These are phyloP conservation scores for Lepraria neglecta DNA, from an alignment of 495 filamentous ascomycete genomes.

Conservation along the genomic window DNA sequence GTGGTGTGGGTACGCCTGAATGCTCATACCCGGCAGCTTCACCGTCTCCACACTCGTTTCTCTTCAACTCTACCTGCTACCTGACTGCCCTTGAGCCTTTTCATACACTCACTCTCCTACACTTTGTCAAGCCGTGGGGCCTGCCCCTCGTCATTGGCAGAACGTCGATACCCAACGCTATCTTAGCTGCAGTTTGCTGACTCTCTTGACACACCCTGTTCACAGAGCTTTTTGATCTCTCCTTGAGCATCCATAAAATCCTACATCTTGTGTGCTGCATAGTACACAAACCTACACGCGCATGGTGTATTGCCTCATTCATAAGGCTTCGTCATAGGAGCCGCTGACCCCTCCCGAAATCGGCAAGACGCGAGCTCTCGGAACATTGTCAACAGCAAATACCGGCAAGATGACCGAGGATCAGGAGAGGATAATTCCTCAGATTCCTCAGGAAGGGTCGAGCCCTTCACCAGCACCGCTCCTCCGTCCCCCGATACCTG, in stretches of 20 bases:
- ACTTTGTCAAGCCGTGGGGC: not conserved
- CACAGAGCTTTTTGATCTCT: not conserved
- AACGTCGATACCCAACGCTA: constrained; percentile 11
- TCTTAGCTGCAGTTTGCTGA: constrained; percentile 11
- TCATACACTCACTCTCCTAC: constrained; percentile 5
- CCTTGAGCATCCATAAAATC: not conserved
- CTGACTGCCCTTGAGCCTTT: not conserved
- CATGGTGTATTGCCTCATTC: not conserved
- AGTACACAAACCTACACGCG: not conserved
- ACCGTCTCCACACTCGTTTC: constrained; percentile 6
- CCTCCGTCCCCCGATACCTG: constrained; percentile 75
- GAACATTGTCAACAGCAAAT: not conserved
- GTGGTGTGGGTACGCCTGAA: not conserved
- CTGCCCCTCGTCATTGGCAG: not conserved
- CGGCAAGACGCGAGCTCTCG: not conserved
- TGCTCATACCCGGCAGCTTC: not conserved
- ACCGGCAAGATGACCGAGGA: constrained; percentile 15
- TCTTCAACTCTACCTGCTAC: not conserved
- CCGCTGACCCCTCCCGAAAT: constrained; percentile 1
- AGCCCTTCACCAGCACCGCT: constrained; percentile 63
- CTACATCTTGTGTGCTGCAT: not conserved
- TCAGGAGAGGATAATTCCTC: constrained; percentile 6
- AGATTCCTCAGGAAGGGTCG: constrained; percentile 3
- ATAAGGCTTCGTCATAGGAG: constrained; percentile 2
- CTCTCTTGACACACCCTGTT: constrained; percentile 11